Percentiles rank a stretch among this genome's conserved stretches.
Conservation (phyloP, 306 rosid species). For the Begonia masoniana region DNA sequence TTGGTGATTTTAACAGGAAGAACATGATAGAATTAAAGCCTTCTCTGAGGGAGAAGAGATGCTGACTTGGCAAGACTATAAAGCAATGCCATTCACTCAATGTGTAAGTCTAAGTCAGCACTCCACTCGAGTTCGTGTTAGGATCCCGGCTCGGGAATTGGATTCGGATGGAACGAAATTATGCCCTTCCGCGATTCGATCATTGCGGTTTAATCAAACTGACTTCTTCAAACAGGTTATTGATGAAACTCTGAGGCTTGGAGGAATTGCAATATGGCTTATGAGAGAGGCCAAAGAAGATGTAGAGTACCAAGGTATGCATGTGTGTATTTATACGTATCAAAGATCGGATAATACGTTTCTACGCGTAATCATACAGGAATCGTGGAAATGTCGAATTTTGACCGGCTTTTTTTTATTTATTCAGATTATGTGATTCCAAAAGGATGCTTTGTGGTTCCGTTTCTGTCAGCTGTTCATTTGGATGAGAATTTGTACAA, state of each 20-base stretch:
- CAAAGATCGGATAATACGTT: too few species aligned
- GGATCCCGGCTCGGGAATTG: too few species aligned
- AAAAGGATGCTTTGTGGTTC: conserved; percentile 86
- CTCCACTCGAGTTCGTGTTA: too few species aligned
- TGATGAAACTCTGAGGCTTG: conserved; percentile 86
- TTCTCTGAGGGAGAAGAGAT: conserved; percentile 26
- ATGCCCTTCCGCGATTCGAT: too few species aligned
- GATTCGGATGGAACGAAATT: too few species aligned
- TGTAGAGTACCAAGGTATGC: conserved; percentile 61
- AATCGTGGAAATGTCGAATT: neutral
- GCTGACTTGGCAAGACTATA: conserved; percentile 79
- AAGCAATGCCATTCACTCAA: conserved; percentile 84
- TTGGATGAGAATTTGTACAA: conserved; percentile 62
- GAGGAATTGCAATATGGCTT: conserved; percentile 92
- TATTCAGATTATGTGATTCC: conserved; percentile 59
- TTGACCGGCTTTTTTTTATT: neutral
- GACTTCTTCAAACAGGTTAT: conserved; percentile 37
- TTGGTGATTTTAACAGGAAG: conserved; percentile 40
- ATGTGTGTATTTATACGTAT: too few species aligned
- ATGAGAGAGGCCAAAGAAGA: conserved; percentile 88
- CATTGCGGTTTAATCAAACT: too few species aligned
- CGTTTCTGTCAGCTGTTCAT: conserved; percentile 93
- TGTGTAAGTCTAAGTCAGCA: conserved; percentile 37
- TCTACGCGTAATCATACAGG: too few species aligned
- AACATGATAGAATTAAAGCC: conserved; percentile 44